Percentiles rank a stretch among this genome's conserved stretches.
These are phyloP conservation scores for Pisolithus orientalis DNA, from an alignment of 768 basidiomycete genomes.

Conservation along the genomic window DNA sequence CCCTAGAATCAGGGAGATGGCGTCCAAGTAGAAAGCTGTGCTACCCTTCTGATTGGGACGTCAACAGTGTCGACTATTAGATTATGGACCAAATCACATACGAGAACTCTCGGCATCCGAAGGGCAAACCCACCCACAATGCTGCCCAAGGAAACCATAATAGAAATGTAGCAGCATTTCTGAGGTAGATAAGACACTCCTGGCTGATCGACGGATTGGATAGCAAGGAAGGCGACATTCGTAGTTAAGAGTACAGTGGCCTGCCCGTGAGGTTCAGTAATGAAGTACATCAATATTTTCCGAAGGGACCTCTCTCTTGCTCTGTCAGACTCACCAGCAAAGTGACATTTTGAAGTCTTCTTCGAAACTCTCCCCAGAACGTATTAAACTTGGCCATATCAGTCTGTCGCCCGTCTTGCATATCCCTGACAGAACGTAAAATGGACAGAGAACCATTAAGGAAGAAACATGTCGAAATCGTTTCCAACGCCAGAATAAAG, in stretches of 20 bases:
- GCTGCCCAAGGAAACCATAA: background rate
- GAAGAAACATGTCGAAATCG: too few relatives aligned
- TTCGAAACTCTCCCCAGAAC: too few relatives aligned
- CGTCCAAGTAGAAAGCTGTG: background rate
- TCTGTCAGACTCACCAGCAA: too few relatives aligned
- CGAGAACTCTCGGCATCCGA: background rate
- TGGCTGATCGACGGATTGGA: constrained; percentile 28
- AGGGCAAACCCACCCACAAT: background rate
- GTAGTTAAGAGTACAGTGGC: constrained; percentile 46
- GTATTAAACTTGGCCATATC: too few relatives aligned
- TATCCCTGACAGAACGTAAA: too few relatives aligned
- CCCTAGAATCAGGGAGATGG: background rate
- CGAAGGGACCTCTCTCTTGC: too few relatives aligned
- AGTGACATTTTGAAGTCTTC: too few relatives aligned
- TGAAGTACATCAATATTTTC: too few relatives aligned
- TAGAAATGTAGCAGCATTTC: background rate
- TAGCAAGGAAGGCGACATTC: constrained; percentile 48
- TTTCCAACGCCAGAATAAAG: too few relatives aligned
- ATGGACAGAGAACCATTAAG: too few relatives aligned
- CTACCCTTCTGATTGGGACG: background rate
- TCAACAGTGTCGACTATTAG: background rate
- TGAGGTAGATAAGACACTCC: background rate
- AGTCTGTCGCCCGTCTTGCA: too few relatives aligned
- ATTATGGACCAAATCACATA: background rate
- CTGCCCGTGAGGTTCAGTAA: constrained; percentile 17